These are phyloP conservation scores for Rhizopogon sp. DNA, from an alignment of 768 basidiomycete species.

Conservation along the genomic window DNA sequence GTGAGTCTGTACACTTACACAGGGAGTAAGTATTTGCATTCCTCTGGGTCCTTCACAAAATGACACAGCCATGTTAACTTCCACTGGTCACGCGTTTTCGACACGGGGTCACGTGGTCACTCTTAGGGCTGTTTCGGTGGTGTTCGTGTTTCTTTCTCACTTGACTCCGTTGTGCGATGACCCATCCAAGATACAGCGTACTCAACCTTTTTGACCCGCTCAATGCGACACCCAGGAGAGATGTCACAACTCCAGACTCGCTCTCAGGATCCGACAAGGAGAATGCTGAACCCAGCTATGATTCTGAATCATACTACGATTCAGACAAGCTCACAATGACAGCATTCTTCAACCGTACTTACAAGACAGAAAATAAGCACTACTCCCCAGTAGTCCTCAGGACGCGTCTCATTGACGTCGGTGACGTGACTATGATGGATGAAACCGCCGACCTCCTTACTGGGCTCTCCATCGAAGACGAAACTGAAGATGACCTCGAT, in stretches of 20 bases:
- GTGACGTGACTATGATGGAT: conserved; percentile 13
- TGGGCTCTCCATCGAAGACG: conserved; percentile 7
- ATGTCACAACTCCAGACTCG: conserved; percentile 21
- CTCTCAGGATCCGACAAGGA: conserved; percentile 13
- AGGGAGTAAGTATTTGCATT: no score
- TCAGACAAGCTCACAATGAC: conserved; percentile 33
- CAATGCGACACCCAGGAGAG: conserved; percentile 20
- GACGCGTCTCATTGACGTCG: conserved; percentile 27
- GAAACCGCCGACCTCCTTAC: conserved; percentile 6
- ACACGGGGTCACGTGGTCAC: neutral
- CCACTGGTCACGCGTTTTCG: no score
- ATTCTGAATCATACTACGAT: conserved; percentile 3
- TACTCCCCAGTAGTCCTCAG: conserved; percentile 12
- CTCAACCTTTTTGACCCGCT: conserved; percentile 30
- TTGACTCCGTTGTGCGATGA: conserved; percentile 4
- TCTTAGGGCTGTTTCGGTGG: neutral
- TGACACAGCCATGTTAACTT: no score
- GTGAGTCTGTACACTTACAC: no score
- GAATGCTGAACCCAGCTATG: conserved; percentile 5
- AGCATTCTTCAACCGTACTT: conserved; percentile 27
- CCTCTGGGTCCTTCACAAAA: no score
- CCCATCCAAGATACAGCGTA: conserved; percentile 24
- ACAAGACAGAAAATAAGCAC: conserved; percentile 10
- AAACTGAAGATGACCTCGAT: neutral
- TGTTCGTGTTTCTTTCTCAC: neutral